phyloP scores from a whole-genome alignment of 306 rosid species.

The Parietaria judaica region DNA sequence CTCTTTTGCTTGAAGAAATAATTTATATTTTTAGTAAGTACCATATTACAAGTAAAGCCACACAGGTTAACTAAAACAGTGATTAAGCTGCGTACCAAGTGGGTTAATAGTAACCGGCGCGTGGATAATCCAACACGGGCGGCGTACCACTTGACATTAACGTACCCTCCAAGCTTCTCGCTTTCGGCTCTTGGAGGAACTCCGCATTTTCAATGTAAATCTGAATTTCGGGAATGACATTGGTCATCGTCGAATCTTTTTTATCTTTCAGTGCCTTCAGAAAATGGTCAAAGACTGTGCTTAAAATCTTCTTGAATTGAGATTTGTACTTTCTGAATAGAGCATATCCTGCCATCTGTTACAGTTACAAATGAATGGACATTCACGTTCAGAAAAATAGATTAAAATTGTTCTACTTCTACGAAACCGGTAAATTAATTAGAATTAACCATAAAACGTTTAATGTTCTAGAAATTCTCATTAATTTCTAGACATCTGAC shows the following conservation, averaged over 20 bases:
- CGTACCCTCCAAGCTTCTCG: conserved; percentile 37
- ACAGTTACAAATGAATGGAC: too few species aligned
- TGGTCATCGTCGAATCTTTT: conserved; percentile 21
- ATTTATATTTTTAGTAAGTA: too few species aligned
- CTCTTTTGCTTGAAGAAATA: too few species aligned
- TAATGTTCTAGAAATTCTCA: not conserved
- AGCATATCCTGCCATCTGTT: conserved; percentile 48
- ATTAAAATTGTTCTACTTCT: too few species aligned
- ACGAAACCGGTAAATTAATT: not conserved
- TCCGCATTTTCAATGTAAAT: conserved; percentile 48
- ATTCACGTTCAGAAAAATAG: too few species aligned
- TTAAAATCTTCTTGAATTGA: conserved; percentile 59
- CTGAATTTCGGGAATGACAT: conserved; percentile 33
- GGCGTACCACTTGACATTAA: conserved; percentile 33
- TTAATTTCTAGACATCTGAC: too few species aligned
- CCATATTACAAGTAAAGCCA: too few species aligned
- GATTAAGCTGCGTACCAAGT: too few species aligned
- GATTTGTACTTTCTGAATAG: conserved; percentile 60
- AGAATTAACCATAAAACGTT: conserved; percentile 22
- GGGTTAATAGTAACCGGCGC: too few species aligned
- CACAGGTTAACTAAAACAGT: too few species aligned
- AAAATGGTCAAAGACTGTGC: conserved; percentile 37
- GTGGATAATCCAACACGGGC: conserved; percentile 11
- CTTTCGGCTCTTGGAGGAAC: conserved; percentile 50
- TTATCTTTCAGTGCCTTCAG: conserved; percentile 40